phyloP scores from a whole-genome alignment of 2,329 filamentous ascomycete genomes.

The Lecanicillium sp. region DNA sequence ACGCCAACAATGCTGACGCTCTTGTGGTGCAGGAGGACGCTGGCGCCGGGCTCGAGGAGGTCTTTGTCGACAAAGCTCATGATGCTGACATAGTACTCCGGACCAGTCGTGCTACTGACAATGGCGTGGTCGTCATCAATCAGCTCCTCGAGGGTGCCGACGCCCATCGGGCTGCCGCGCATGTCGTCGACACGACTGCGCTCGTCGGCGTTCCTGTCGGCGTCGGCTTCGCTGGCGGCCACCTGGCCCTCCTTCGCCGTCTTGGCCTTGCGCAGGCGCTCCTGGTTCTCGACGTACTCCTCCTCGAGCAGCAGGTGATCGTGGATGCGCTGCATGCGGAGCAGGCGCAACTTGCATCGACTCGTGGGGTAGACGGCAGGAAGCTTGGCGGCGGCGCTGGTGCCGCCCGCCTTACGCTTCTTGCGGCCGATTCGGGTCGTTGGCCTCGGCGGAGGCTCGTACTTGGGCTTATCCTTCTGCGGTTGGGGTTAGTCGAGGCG shows the following conservation, averaged over 20 bases:
- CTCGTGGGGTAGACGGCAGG: constrained; percentile 91
- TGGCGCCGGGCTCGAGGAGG: constrained; percentile 89
- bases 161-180: constrained; percentile 97
- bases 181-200: constrained; percentile 94
- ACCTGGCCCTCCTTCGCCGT: constrained; percentile 63
- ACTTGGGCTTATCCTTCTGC: constrained; percentile 99
- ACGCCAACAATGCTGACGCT: constrained; percentile 97
- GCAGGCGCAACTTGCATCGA: constrained; percentile 92
- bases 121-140: constrained; percentile 99
- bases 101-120: constrained; percentile 92
- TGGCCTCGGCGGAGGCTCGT: constrained; percentile 93
- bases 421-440: constrained; percentile 95
- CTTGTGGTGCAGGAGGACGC: constrained; percentile 94
- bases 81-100: constrained; percentile 99
- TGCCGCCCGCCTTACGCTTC: constrained; percentile 94
- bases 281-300: constrained; percentile 98
- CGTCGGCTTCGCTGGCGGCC: constrained; percentile 63
- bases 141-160: constrained; percentile 95
- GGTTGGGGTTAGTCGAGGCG: constrained; percentile 18
- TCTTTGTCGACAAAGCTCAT: constrained; percentile 99
- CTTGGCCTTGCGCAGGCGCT: constrained; percentile 90
- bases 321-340: constrained; percentile 98
- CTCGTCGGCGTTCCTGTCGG: constrained; percentile 89
- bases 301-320: constrained; percentile 95
- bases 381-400: constrained; percentile 91